phyloP scores from a whole-genome alignment of 495 filamentous ascomycete species.

The Clohesyomyces aquaticus region DNA sequence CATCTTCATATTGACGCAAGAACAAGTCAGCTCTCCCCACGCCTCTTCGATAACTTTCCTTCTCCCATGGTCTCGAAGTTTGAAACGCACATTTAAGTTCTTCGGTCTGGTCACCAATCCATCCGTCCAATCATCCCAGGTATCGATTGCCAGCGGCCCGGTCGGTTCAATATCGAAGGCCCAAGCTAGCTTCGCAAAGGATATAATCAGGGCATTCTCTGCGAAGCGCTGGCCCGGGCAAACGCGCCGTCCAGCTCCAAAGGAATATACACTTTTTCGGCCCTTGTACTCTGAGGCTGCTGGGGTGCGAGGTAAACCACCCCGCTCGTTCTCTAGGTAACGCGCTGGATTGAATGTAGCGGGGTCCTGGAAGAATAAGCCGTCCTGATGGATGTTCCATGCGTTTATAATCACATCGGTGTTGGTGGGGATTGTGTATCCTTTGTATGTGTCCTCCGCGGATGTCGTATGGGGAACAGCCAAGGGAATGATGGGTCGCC shows the following conservation, averaged over 20 bases:
- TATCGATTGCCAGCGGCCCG: conserved; percentile 7
- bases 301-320: too few relatives aligned
- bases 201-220: not conserved
- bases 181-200: not conserved
- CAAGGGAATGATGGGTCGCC: not conserved
- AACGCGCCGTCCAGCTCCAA: not conserved
- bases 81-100: too few relatives aligned
- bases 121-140: too few relatives aligned
- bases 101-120: too few relatives aligned
- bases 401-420: not conserved
- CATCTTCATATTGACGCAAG: too few relatives aligned
- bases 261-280: not conserved
- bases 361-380: not conserved
- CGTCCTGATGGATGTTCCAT: not conserved
- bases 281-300: not conserved
- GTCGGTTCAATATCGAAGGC: conserved; percentile 3
- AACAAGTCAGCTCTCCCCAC: too few relatives aligned
- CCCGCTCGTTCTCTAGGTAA: not conserved
- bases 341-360: not conserved
- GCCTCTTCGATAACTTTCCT: too few relatives aligned
- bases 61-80: too few relatives aligned
- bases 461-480: not conserved
- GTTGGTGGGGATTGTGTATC: not conserved
- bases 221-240: not conserved
- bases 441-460: not conserved